A percentile compares a stretch with the other conserved stretches of the same genome.
phyloP scores from a whole-genome alignment of 495 filamentous ascomycete species.

The Tuber brumale region DNA sequence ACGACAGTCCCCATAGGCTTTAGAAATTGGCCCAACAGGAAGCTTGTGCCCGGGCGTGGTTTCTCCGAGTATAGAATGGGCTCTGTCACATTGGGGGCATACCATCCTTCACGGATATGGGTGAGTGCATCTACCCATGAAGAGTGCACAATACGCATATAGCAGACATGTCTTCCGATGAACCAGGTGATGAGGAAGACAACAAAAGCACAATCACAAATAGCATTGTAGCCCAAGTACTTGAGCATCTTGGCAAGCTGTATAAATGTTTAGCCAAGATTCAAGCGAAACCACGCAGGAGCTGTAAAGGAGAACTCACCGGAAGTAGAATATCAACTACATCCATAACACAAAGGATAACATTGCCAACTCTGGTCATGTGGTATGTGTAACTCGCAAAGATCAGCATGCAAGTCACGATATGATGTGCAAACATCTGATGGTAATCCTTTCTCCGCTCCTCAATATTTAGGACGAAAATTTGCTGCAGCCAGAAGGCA shows the following conservation, averaged over 20 bases:
- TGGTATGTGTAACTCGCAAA: slow-evolving; percentile 74
- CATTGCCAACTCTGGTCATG: slow-evolving; percentile 76
- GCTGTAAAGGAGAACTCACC: slow-evolving; percentile 50
- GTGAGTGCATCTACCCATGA: slow-evolving; percentile 63
- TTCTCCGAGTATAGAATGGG: slow-evolving; percentile 46
- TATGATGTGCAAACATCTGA: slow-evolving; percentile 93
- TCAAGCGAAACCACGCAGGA: neutral
- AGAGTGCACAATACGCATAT: slow-evolving; percentile 69
- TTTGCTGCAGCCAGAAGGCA: slow-evolving; percentile 89
- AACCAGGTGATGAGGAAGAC: slow-evolving; percentile 85
- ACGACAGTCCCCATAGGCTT: slow-evolving; percentile 52
- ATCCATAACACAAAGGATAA: slow-evolving; percentile 90
- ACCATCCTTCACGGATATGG: slow-evolving; percentile 64
- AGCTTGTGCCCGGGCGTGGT: slow-evolving; percentile 15
- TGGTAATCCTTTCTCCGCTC: slow-evolving; percentile 86
- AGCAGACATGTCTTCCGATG: slow-evolving; percentile 72
- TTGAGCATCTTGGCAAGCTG: slow-evolving; percentile 92
- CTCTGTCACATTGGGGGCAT: slow-evolving; percentile 40
- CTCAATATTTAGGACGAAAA: slow-evolving; percentile 90
- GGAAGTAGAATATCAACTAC: slow-evolving; percentile 81
- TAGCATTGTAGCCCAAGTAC: slow-evolving; percentile 65
- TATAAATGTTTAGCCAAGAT: slow-evolving; percentile 7
- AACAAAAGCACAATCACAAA: slow-evolving; percentile 80
- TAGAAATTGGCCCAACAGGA: slow-evolving; percentile 27
- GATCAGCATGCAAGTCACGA: slow-evolving; percentile 77